Evolutionary conservation across 2,329 filamentous ascomycete species (phyloP), one percentile per base, ranked within the genome.

Genomic region (Fusarium lyarnte): DNA sequence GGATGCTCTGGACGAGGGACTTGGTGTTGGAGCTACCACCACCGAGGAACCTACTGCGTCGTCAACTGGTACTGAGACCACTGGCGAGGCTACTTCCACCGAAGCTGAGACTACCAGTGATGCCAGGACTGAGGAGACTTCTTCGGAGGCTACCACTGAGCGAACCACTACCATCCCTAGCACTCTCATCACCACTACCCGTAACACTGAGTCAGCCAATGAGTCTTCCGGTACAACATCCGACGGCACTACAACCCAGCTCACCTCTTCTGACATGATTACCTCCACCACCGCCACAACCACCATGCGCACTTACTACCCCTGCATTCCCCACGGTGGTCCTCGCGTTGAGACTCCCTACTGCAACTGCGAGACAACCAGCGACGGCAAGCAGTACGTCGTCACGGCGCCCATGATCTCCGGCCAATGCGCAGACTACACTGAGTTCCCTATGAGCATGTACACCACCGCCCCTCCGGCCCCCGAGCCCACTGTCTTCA

Each of bases 301-400:
- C 6, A 9, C 52, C 0, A n/a, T 31, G 17, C 62, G 62, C 6
- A 66, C 62, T 12, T 47, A 66, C 63, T 66, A 60, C 33, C 64
- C 64, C 6, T 67, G 64, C 3, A 7, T 52, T 6, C 52, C 53
- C 12, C 17, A 8, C 0, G 64, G 35, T 0, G 64, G 64, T 2
- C 64, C 64, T 16, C 39, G 53, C 0, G 45, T 66, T 0, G 62
- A 25, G 4, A 47, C 33, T 5, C 62, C 64, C 12, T 46, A 36
- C 29, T 66, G 64, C 11, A 36, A 27, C 27, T 67, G 64, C 12
- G 64, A 67, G n/a, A 67, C 64, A 16, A 67, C 45, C 11, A 67
- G 52, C 29, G 52, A 67, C 0, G 64, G 45, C 3, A 14, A 66
- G 1, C 63, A 38, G 1, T 35, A 60, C 27, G 46, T 38, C 4